Conservation (phyloP, 192 early-diverging fungal species). For the Mortierella claussenii region DNA sequence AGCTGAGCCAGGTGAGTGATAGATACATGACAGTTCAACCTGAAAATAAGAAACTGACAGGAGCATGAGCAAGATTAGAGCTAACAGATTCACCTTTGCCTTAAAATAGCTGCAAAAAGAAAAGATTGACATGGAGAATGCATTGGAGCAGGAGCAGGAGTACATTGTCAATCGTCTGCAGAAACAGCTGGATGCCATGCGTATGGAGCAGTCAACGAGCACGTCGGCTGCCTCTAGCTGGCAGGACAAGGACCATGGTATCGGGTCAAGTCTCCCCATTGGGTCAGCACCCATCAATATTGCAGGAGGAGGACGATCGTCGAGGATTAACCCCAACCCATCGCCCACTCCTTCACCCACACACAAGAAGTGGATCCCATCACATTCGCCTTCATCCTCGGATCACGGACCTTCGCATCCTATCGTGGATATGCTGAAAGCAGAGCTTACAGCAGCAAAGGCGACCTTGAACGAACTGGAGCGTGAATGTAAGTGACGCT, state of each 20-base stretch:
- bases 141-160: conserved; percentile 93
- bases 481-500: conserved; percentile 52
- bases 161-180: conserved; percentile 91
- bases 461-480: conserved; percentile 53
- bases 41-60: too few relatives aligned
- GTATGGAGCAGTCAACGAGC: conserved; percentile 46
- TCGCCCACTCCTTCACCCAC: conserved; percentile 50
- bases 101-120: conserved; percentile 79
- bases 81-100: too few relatives aligned
- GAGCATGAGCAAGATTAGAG: too few relatives aligned
- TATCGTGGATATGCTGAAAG: conserved; percentile 52
- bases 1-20: conserved; percentile 64
- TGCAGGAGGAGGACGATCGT: conserved; percentile 40
- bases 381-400: conserved; percentile 45
- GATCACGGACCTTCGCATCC: conserved; percentile 51
- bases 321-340: conserved; percentile 39
- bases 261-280: conserved; percentile 30
- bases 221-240: conserved; percentile 50
- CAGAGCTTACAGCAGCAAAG: conserved; percentile 45
- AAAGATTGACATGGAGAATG: conserved; percentile 90
- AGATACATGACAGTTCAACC: too few relatives aligned
- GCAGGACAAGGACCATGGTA: conserved; percentile 49
- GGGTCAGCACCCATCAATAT: conserved; percentile 51
- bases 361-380: conserved; percentile 49
- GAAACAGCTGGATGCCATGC: conserved; percentile 76